A percentile compares a stretch with the other conserved stretches of the same genome.
phyloP scores from a whole-genome alignment of 257 asterid species.

The Echites panduratus region DNA sequence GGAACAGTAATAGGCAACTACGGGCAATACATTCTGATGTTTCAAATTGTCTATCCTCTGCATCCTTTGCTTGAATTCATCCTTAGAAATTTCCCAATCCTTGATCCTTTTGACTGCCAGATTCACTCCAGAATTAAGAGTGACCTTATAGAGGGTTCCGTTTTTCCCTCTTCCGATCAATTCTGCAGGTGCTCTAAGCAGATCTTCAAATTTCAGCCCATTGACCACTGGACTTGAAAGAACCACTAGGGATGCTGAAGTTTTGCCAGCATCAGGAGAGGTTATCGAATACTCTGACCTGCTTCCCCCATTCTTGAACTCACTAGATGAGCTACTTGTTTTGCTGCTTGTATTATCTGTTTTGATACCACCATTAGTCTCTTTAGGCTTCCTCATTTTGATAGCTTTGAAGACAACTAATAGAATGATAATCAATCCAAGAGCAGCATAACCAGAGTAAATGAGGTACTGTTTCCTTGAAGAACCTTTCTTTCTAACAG shows the following conservation, averaged over 20 bases:
- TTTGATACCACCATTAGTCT: constrained; percentile 7
- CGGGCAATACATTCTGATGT: constrained; percentile 51
- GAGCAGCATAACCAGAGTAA: constrained; percentile 52
- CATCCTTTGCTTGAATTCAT: constrained; percentile 56
- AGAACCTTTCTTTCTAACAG: constrained; percentile 18
- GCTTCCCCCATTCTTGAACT: constrained; percentile 35
- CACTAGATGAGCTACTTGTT: constrained; percentile 39
- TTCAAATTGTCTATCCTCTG: constrained; percentile 37
- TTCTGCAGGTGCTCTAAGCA: constrained; percentile 68
- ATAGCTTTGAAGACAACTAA: constrained; percentile 25
- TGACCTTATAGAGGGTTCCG: constrained; percentile 64
- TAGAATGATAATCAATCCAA: constrained; percentile 34
- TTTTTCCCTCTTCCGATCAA: constrained; percentile 49
- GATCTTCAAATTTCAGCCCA: constrained; percentile 59
- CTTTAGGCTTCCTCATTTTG: constrained; percentile 11
- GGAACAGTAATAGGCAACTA: constrained; percentile 67
- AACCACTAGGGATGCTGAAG: constrained; percentile 44
- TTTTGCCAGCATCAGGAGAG: constrained; percentile 41
- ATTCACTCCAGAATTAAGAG: constrained; percentile 24
- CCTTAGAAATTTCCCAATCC: constrained; percentile 50
- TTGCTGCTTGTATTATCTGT: constrained; percentile 24
- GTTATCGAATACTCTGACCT: constrained; percentile 69
- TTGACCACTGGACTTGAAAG: constrained; percentile 30
- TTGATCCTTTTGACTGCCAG: constrained; percentile 68
- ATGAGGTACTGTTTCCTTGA: constrained; percentile 37